Evolutionary conservation across 768 basidiomycete genomes (phyloP).

Genomic region (Trametes elegans): DNA sequence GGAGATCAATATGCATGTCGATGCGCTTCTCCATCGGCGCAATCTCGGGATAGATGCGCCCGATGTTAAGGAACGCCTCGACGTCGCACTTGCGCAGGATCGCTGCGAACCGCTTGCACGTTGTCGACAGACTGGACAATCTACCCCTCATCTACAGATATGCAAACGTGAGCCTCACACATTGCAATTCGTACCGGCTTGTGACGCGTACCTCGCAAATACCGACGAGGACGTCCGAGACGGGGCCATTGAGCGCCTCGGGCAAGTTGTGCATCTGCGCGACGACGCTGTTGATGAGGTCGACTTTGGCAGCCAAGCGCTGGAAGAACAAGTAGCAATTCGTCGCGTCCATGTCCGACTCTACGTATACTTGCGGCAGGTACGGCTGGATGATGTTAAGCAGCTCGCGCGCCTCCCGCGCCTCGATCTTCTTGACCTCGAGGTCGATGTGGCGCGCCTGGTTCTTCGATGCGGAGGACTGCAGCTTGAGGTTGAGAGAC

Average conservation of each 20-base stretch:
- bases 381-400: conserved; percentile 89
- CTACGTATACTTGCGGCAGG: conserved; percentile 85
- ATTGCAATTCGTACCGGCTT: background rate
- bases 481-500: conserved; percentile 92
- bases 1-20: conserved; percentile 85
- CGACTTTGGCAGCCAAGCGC: conserved; percentile 81
- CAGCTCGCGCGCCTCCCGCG: conserved; percentile 76
- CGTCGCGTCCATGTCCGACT: conserved; percentile 86
- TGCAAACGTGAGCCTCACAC: background rate
- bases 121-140: conserved; percentile 72
- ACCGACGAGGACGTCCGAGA: conserved; percentile 86
- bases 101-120: conserved; percentile 89
- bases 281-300: conserved; percentile 80
- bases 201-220: conserved; percentile 76
- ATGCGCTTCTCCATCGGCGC: conserved; percentile 87
- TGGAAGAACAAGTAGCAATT: conserved; percentile 92
- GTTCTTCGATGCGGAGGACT: conserved; percentile 87
- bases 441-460: conserved; percentile 88
- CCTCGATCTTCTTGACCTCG: conserved; percentile 84
- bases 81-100: conserved; percentile 79
- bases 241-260: conserved; percentile 76
- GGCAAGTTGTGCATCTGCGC: conserved; percentile 83
- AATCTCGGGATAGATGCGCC: conserved; percentile 81
- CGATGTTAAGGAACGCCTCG: conserved; percentile 82
- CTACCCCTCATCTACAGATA: conserved; percentile 72